phyloP scores from a whole-genome alignment of 208 protist genomes.

The Angomonas desouzai region DNA sequence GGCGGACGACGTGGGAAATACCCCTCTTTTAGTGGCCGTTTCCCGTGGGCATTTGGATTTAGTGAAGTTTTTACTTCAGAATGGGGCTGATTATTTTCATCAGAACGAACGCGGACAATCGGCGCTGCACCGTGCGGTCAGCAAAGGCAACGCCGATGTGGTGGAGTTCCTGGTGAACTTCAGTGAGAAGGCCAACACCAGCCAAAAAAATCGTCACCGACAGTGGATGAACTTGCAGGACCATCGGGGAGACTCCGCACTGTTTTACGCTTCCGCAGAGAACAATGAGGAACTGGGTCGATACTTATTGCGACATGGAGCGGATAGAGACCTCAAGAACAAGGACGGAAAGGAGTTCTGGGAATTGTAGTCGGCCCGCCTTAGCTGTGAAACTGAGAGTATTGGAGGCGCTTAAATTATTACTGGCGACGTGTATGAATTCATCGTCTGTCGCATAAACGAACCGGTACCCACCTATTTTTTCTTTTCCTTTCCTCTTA shows the following conservation, averaged over 20 bases:
- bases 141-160: constrained; percentile 57
- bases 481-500: not conserved
- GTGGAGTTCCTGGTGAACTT: constrained; percentile 69
- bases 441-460: not conserved
- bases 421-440: no score
- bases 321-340: constrained; percentile 75
- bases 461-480: not conserved
- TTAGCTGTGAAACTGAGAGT: no score
- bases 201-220: constrained; percentile 31
- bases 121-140: constrained; percentile 75
- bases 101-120: constrained; percentile 79
- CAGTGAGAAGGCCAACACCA: constrained; percentile 42
- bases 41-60: constrained; percentile 52
- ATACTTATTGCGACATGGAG: constrained; percentile 77
- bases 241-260: constrained; percentile 71
- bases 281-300: constrained; percentile 88
- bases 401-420: no score
- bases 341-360: constrained; percentile 88
- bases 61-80: constrained; percentile 60
- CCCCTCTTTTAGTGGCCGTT: constrained; percentile 59
- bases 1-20: constrained; percentile 62
- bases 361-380: constrained; percentile 74
- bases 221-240: constrained; percentile 85
- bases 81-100: constrained; percentile 52
- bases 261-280: constrained; percentile 90